Conservation (phyloP, 2,329 filamentous ascomycete species). For the Calonectria montana region DNA sequence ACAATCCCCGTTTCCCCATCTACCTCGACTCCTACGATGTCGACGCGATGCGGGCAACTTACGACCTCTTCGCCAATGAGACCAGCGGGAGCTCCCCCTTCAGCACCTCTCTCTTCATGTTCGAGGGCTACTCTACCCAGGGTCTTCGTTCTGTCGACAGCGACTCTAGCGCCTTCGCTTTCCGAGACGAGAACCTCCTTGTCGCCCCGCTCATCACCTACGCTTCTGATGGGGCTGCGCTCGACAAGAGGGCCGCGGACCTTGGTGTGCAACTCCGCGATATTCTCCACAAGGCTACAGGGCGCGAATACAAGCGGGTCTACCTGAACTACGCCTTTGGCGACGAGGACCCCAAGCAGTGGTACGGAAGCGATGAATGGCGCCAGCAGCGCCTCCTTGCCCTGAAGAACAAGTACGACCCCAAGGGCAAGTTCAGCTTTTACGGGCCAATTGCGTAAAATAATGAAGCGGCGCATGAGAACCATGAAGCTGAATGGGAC, state of each 20-base stretch:
- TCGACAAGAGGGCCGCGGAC: constrained; percentile 33
- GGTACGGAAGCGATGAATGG: constrained; percentile 64
- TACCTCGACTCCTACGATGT: constrained; percentile 36
- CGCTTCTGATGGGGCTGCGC: constrained; percentile 12
- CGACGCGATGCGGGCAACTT: constrained; percentile 29
- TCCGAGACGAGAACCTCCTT: constrained; percentile 37
- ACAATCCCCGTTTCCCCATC: constrained; percentile 42
- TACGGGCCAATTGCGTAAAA: constrained; percentile 50
- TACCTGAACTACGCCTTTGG: constrained; percentile 66
- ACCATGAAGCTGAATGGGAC: background rate
- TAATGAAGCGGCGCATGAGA: background rate
- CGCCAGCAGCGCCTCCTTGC: constrained; percentile 55
- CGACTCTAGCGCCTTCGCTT: constrained; percentile 33
- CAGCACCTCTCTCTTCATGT: constrained; percentile 58
- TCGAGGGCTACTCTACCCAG: constrained; percentile 64
- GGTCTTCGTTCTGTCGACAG: constrained; percentile 43
- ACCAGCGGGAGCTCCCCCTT: constrained; percentile 29
- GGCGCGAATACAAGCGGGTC: constrained; percentile 24
- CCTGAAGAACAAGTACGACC: constrained; percentile 63
- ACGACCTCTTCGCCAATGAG: constrained; percentile 30
- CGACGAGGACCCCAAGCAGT: constrained; percentile 52
- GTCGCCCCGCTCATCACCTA: constrained; percentile 38
- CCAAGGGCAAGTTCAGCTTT: constrained; percentile 55
- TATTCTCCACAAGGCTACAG: constrained; percentile 30
- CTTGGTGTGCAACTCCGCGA: constrained; percentile 30